Conservation (phyloP, 305 asterid genomes). For the Caryopteris hybrid region DNA sequence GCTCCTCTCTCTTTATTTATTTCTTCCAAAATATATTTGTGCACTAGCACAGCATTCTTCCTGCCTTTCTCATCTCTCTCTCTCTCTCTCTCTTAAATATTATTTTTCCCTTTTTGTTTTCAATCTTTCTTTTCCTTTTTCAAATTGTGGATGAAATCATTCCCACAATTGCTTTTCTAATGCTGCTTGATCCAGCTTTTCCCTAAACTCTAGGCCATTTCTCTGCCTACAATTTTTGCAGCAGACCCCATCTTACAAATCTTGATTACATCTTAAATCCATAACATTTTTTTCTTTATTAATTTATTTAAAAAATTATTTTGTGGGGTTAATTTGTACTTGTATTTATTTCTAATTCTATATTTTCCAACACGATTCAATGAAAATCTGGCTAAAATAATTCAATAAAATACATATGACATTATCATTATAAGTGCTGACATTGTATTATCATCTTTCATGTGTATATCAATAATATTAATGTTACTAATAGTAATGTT, state of each 20-base stretch:
- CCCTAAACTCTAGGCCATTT: conserved; percentile 5
- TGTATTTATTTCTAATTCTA: too few relatives aligned
- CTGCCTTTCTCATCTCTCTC: too few relatives aligned
- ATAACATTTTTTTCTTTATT: too few relatives aligned
- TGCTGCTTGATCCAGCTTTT: conserved; percentile 5
- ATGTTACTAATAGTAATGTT: too few relatives aligned
- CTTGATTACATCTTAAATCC: background rate
- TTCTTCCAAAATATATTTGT: background rate
- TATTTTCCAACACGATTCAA: too few relatives aligned
- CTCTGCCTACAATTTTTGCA: background rate
- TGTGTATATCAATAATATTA: too few relatives aligned
- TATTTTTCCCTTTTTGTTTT: conserved; percentile 6
- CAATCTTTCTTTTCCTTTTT: background rate
- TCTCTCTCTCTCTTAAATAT: background rate
- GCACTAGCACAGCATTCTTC: background rate
- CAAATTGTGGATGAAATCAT: conserved; percentile 8
- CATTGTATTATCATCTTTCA: too few relatives aligned
- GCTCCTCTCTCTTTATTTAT: background rate
- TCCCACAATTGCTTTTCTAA: conserved; percentile 8
- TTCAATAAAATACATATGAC: too few relatives aligned
- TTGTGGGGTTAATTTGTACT: too few relatives aligned
- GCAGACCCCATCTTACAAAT: conserved; percentile 4
- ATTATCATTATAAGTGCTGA: too few relatives aligned
- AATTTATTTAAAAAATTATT: too few relatives aligned
- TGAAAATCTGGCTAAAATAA: too few relatives aligned